Conservation (phyloP, 257 asterid genomes). For the Plantago major region DNA sequence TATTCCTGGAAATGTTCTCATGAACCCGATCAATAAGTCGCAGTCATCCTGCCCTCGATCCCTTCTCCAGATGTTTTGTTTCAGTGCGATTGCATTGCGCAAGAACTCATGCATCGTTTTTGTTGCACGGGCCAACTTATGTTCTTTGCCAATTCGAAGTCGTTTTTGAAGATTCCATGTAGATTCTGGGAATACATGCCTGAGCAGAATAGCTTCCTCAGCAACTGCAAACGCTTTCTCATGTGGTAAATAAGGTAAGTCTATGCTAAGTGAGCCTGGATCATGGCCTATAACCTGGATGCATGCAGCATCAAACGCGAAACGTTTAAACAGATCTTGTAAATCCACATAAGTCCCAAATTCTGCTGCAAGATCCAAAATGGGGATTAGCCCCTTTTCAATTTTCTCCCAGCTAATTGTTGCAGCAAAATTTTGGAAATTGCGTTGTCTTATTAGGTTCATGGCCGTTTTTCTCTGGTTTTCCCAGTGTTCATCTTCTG, state of each 20-base stretch:
- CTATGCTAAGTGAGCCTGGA: slow-evolving; percentile 23
- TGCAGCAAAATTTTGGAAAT: slow-evolving; percentile 13
- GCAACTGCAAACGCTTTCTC: slow-evolving; percentile 30
- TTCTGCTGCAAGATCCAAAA: slow-evolving; percentile 22
- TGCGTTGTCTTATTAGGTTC: slow-evolving; percentile 8
- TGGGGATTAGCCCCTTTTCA: slow-evolving; percentile 23
- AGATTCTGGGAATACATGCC: slow-evolving; percentile 31
- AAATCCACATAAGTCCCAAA: slow-evolving; percentile 23
- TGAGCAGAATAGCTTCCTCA: slow-evolving; percentile 21
- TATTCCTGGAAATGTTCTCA: slow-evolving; percentile 9
- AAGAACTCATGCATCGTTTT: slow-evolving; percentile 4
- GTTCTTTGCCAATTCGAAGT: slow-evolving; percentile 32
- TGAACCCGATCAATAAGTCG: slow-evolving; percentile 17
- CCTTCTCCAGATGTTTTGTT: background rate
- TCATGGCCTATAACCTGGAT: slow-evolving; percentile 28
- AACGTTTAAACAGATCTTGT: slow-evolving; percentile 31
- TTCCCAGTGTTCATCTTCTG: slow-evolving; percentile 35
- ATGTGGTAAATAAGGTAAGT: slow-evolving; percentile 24
- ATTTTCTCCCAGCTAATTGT: slow-evolving; percentile 15
- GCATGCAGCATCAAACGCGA: slow-evolving; percentile 32
- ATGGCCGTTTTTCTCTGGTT: slow-evolving; percentile 23
- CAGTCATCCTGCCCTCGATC: slow-evolving; percentile 4
- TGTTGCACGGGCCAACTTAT: slow-evolving; percentile 15
- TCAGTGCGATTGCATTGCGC: slow-evolving; percentile 9
- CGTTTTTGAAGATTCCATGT: slow-evolving; percentile 27